These are phyloP conservation scores for Sophora flavescens DNA, from an alignment of 306 rosid genomes.

Conservation along the genomic window DNA sequence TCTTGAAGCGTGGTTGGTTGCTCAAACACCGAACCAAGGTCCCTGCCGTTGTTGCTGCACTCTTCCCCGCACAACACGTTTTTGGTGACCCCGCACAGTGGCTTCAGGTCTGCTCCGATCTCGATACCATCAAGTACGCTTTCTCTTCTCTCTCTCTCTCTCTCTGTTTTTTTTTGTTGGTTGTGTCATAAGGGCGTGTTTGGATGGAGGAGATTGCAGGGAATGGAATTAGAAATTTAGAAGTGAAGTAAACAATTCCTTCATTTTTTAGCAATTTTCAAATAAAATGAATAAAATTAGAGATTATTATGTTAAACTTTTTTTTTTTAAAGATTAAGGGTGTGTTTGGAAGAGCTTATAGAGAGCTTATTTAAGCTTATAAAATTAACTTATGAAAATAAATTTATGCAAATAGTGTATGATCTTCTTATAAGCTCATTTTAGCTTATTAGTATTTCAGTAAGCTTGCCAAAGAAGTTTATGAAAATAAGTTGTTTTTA, in stretches of 20 bases:
- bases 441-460: too few species aligned
- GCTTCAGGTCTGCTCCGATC: constrained; percentile 91
- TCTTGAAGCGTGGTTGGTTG: constrained; percentile 82
- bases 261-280: too few species aligned
- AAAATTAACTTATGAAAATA: too few species aligned
- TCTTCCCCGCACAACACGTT: constrained; percentile 68
- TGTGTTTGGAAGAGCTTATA: too few species aligned
- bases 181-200: not conserved
- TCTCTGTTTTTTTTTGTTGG: not conserved
- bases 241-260: too few species aligned
- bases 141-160: not conserved
- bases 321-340: too few species aligned
- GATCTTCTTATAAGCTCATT: too few species aligned
- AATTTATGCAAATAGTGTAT: too few species aligned
- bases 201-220: not conserved
- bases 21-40: constrained; percentile 87
- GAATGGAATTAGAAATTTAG: too few species aligned
- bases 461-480: too few species aligned
- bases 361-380: too few species aligned
- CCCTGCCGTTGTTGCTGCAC: constrained; percentile 76
- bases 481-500: too few species aligned
- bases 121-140: constrained; percentile 74
- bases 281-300: not conserved
- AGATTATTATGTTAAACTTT: not conserved
- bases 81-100: constrained; percentile 87